phyloP scores from a whole-genome alignment of 306 rosid species.

The Luffa acutangula region DNA sequence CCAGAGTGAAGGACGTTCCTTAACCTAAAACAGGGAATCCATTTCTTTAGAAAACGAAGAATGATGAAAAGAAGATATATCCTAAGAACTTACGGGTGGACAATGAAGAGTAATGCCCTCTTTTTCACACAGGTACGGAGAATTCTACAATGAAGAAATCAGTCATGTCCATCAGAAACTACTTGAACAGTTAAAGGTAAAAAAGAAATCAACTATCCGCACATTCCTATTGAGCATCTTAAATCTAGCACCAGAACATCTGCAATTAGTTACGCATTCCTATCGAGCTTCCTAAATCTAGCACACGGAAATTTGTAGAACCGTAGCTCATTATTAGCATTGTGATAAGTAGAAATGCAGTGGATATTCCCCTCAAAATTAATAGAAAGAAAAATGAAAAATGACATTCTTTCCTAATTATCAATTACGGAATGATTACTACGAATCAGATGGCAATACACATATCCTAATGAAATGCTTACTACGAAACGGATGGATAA shows the following conservation, averaged over 20 bases:
- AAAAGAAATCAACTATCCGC: not conserved
- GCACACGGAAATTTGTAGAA: not conserved
- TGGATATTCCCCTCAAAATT: not conserved
- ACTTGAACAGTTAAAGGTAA: not conserved
- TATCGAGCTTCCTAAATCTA: not conserved
- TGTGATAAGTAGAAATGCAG: not conserved
- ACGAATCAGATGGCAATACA: not conserved
- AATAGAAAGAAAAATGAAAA: not conserved
- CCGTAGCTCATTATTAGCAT: not conserved
- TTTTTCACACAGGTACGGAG: conserved; percentile 84
- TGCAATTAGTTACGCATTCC: not conserved
- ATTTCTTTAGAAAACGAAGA: not conserved
- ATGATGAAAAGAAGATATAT: conserved; percentile 8
- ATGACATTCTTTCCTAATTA: not conserved
- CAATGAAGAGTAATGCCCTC: conserved; percentile 93
- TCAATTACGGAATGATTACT: not conserved
- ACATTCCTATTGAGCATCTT: not conserved
- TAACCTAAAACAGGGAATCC: conserved; percentile 39
- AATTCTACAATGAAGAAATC: conserved; percentile 42
- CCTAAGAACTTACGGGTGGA: conserved; percentile 57
- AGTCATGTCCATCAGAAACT: not conserved
- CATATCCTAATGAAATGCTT: not conserved
- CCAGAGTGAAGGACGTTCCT: conserved; percentile 91
- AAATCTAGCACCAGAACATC: not conserved
- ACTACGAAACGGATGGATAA: not conserved